Evolutionary conservation across 371 early-diverging fungal species (phyloP).

Genomic region (Mortierella sp.): DNA sequence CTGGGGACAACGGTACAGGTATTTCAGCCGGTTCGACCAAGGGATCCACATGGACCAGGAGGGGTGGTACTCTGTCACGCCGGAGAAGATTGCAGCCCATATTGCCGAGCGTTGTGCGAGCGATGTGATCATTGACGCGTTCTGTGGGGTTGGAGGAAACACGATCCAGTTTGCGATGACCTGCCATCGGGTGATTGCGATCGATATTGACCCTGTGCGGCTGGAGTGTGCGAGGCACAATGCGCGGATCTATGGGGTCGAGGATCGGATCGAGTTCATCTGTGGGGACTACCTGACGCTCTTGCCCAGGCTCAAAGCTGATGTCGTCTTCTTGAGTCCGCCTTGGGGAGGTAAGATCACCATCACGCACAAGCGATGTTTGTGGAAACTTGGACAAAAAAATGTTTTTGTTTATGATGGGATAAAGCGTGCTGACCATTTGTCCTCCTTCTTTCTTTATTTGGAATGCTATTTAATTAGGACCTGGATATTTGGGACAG

Average conservation of each 20-base stretch:
- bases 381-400: too few species aligned
- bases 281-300: conserved; percentile 85
- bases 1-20: conserved; percentile 85
- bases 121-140: conserved; percentile 89
- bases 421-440: background rate
- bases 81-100: conserved; percentile 89
- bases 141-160: conserved; percentile 97
- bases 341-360: conserved; percentile 96
- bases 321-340: conserved; percentile 93
- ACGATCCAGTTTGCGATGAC: conserved; percentile 94
- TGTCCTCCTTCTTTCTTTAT: background rate
- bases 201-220: conserved; percentile 90
- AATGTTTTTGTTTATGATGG: too few species aligned
- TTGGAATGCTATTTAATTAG: conserved; percentile 17
- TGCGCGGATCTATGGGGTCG: conserved; percentile 92
- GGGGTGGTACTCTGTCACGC: conserved; percentile 98
- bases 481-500: conserved; percentile 42
- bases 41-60: conserved; percentile 90
- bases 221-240: conserved; percentile 88
- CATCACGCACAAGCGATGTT: too few species aligned
- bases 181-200: conserved; percentile 91
- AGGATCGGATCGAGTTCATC: conserved; percentile 92
- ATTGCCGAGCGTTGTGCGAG: conserved; percentile 83
- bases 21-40: conserved; percentile 88
- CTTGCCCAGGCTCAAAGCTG: conserved; percentile 79